Evolutionary conservation across 1,284 basidiomycete species (phyloP).

Genomic region (Ganoderma boninense): DNA sequence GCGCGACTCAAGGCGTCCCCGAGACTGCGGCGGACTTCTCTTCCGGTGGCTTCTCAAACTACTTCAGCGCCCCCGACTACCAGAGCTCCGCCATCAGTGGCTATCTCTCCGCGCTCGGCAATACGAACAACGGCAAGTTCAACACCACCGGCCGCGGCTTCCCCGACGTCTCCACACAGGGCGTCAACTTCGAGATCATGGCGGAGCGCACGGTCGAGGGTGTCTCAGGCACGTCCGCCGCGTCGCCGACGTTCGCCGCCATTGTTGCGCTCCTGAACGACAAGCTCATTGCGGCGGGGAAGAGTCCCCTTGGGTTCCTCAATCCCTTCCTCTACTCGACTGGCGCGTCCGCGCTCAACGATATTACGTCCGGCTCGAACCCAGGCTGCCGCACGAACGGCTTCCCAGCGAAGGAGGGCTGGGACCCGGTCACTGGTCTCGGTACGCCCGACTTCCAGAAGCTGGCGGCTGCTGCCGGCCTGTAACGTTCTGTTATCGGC

Average conservation of each 20-base stretch:
- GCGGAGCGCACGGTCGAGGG: constrained; percentile 52
- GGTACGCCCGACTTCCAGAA: background rate
- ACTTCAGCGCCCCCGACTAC: constrained; percentile 25
- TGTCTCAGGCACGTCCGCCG: constrained; percentile 52
- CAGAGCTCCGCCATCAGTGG: constrained; percentile 19
- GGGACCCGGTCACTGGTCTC: background rate
- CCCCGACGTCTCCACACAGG: constrained; percentile 18
- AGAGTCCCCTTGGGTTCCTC: constrained; percentile 64
- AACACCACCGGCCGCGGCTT: constrained; percentile 50
- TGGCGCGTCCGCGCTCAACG: constrained; percentile 38
- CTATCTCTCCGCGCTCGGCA: constrained; percentile 12
- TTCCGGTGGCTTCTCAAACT: constrained; percentile 45
- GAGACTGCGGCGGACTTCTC: constrained; percentile 55
- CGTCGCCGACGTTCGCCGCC: constrained; percentile 58
- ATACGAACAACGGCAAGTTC: constrained; percentile 54
- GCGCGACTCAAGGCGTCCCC: constrained; percentile 56
- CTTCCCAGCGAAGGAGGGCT: constrained; percentile 39
- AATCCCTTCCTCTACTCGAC: constrained; percentile 61
- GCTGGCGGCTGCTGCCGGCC: background rate
- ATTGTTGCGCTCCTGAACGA: constrained; percentile 69
- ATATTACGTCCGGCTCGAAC: constrained; percentile 34
- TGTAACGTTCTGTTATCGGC: background rate
- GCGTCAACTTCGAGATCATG: constrained; percentile 61
- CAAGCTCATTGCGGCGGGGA: constrained; percentile 57
- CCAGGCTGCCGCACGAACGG: constrained; percentile 46